Evolutionary conservation across 192 early-diverging fungal species (phyloP), one percentile per base, ranked within the genome.

Genomic region (Cetraspora pellucida): DNA sequence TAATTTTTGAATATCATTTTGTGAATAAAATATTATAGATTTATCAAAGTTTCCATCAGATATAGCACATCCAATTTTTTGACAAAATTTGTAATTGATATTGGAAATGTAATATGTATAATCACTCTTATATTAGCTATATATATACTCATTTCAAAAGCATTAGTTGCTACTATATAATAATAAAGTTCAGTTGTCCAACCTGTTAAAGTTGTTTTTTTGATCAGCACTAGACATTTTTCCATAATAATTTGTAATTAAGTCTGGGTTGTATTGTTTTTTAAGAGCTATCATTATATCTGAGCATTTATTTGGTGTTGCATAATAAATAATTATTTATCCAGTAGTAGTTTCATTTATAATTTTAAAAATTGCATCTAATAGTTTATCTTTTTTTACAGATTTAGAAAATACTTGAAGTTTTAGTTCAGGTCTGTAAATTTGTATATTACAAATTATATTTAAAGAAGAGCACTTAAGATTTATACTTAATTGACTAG

Each of bases 1-100:
- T 37, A 37, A 37, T 37, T 23, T 63, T 63, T 17, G 16, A 28
- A 63, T 63, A 63, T 97, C 94, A 13, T 81, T 79, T 77, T 87
- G 93, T 0, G 88, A 85, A 77, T 95, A 97, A 61, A 90, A 97
- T 50, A 98, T 77, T 6, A 95, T 88, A 63, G 90, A 97, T 28
- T 86, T 80, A 0, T 68, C 84, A 10, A 81, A 64, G 2, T 73
- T 75, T 4, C 90, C 89, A 66, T 91, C 91, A 27, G 90, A 77
- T 23, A 88, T 91, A 0, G 89, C 89, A 37, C 91, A 85, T 6
- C 91, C 90, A 31, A 81, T 86, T 78, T 93, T 93, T 82, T 97
- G 96, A 63, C 28, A 31, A 63, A 10, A 43, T 63, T 63, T 31
- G 25, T 28, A 28, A 63, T 30, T 14, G 1, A 17, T 14, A 63